Base-by-base conservation (phyloP, 371 early-diverging fungal species). In the Haplosporangium sp. region DNA sequence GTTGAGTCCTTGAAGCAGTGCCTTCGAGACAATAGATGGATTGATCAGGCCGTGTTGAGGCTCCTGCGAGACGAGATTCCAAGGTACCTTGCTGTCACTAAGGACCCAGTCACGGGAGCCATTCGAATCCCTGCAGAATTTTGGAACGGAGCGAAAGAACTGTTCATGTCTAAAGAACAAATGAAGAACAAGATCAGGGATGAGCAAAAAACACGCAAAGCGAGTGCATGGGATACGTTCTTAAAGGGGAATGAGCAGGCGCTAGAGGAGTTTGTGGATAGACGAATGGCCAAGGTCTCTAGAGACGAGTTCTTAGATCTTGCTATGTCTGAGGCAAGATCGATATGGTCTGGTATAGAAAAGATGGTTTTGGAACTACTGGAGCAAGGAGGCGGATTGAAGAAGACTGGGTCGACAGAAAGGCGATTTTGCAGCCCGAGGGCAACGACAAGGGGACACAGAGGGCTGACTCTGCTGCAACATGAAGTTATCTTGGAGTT, bases 161-260 rank as follows among this genome's bases (percentile, higher is more conserved):
- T 73, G 21, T 45, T 73, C n/a, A 42, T 41, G 9, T 11, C 63
- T 11, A 36, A 14, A 5, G 52, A 21, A 1, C 50, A 61, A 16
- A 20, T 59, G 14, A 2, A 43, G 8, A 12, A 36, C 4, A 13
- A 12, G 1, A 11, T 42, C 13, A 29, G 52, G 6, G 58, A 57
- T 29, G 36, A 18, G 54, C 40, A 45, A 11, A 14, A 16, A 2
- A 3, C 29, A 1, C 36, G 21, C 54, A 21, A 23, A 7, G 21
- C 29, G 46, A 13, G 48, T 21, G 18, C 43, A n/a, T 70, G 70
- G 62, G 21, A 47, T 10, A 18, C 46, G 8, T 68, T 69, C 46
- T 20, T 74, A 55, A 21, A 45, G 10, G 62, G 60, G 23, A 68
- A 74, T 40, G 68, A 67, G 38, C 40, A 42, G 36, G 59, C 64